phyloP scores from a whole-genome alignment of 1,284 basidiomycete genomes.

The Golubevia pallescens region DNA sequence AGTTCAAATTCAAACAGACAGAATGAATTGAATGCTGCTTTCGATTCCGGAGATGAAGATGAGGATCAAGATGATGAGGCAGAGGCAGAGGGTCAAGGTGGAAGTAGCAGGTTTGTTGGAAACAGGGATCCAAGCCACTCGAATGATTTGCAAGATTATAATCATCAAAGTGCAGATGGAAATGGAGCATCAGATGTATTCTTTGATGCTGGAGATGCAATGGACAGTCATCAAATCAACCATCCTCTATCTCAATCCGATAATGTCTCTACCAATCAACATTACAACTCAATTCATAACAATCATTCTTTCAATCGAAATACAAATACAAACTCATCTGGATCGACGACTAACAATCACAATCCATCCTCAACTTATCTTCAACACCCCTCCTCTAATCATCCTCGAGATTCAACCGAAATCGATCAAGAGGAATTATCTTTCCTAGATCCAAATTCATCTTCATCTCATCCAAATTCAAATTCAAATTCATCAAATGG shows the following conservation, averaged over 20 bases:
- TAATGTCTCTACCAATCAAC: conserved; percentile 6
- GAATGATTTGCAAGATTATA: neutral
- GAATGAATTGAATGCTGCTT: conserved; percentile 22
- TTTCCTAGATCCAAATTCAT: neutral
- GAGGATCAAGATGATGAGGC: neutral
- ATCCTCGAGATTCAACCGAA: neutral
- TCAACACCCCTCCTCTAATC: too few relatives aligned
- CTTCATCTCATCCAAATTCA: neutral
- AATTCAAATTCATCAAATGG: too few relatives aligned
- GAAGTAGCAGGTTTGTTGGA: too few relatives aligned
- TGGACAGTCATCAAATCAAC: conserved; percentile 16
- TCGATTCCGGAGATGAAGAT: conserved; percentile 17
- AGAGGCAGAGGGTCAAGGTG: too few relatives aligned
- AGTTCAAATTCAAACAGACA: neutral
- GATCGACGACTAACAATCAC: conserved; percentile 12
- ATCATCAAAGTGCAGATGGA: neutral
- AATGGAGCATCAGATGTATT: conserved; percentile 22
- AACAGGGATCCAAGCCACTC: too few relatives aligned
- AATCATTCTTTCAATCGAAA: neutral
- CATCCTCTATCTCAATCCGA: conserved; percentile 31
- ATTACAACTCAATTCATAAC: conserved; percentile 8
- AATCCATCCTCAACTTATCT: neutral
- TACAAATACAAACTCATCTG: conserved; percentile 6
- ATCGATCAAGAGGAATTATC: neutral
- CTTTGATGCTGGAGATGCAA: conserved; percentile 48